A percentile compares a stretch with the other conserved stretches of the same genome.
Evolutionary conservation across 495 filamentous ascomycete genomes (phyloP).

Genomic region (Choiromyces venosus): DNA sequence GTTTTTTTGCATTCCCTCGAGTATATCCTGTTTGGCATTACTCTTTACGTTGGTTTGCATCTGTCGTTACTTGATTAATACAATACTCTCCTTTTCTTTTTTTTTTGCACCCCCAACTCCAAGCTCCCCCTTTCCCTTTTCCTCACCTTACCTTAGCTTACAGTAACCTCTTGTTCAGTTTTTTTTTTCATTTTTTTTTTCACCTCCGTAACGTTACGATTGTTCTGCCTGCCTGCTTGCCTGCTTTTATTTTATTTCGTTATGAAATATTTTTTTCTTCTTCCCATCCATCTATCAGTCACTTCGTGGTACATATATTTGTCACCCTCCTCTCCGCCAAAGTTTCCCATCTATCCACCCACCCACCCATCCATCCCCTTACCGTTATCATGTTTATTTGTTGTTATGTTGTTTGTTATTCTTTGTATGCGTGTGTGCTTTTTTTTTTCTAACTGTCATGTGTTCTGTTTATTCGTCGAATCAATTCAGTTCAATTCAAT

Average conservation of each 20-base stretch:
- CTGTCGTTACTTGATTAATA: neutral
- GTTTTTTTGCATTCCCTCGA: slow-evolving; percentile 10
- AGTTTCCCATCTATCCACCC: neutral
- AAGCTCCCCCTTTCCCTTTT: neutral
- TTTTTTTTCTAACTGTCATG: neutral
- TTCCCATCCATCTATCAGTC: neutral
- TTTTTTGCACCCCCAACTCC: too few relatives aligned
- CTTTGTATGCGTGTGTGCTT: slow-evolving; percentile 3
- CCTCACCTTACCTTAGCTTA: neutral
- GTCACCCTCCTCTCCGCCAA: neutral
- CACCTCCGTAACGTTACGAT: neutral
- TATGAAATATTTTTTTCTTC: neutral
- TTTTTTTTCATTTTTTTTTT: neutral
- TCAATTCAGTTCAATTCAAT: slow-evolving; percentile 1
- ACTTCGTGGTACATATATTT: neutral
- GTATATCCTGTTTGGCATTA: slow-evolving; percentile 16
- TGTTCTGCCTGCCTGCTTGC: too few relatives aligned
- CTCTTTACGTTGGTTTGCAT: neutral
- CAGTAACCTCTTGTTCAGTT: neutral
- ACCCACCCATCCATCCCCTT: neutral
- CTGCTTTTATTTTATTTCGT: neutral
- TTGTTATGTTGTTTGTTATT: slow-evolving; percentile 1
- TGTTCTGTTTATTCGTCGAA: neutral
- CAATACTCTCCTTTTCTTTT: neutral
- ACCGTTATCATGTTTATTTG: slow-evolving; percentile 1